Evolutionary conservation across 345 rosid genomes (phyloP).

Genomic region (Pseudoturritis turrita): DNA sequence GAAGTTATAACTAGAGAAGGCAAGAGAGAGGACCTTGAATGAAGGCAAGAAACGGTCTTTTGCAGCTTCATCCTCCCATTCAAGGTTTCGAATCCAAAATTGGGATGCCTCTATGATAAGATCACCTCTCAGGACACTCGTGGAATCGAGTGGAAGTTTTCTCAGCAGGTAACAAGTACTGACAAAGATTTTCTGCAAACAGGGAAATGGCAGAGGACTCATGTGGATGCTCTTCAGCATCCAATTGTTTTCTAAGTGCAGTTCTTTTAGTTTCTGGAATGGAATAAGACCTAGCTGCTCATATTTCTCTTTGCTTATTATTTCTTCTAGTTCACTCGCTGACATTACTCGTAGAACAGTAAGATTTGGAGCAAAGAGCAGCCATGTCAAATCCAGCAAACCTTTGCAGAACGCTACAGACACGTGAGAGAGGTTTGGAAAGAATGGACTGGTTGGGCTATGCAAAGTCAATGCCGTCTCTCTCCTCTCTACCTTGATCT

Average conservation of each 20-base stretch:
- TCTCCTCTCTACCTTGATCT: neutral
- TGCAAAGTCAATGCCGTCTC: neutral
- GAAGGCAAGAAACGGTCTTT: neutral
- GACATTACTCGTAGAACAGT: neutral
- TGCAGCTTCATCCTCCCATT: neutral
- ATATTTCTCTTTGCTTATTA: constrained; percentile 4
- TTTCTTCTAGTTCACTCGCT: neutral
- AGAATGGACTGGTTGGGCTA: neutral
- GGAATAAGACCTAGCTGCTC: neutral
- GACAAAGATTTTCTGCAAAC: neutral
- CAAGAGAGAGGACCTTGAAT: neutral
- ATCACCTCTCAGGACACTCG: neutral
- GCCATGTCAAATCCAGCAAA: neutral
- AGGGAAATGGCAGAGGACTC: neutral
- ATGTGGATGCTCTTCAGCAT: neutral
- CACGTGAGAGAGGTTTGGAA: neutral
- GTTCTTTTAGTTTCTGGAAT: neutral
- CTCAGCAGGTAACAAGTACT: neutral
- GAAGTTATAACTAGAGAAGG: neutral
- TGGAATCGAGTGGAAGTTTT: neutral
- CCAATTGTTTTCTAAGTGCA: neutral
- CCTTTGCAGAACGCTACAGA: neutral
- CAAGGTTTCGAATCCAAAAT: neutral
- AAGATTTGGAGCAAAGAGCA: neutral
- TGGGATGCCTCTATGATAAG: neutral